Evolutionary conservation across 1,284 basidiomycete species (phyloP), one percentile per base, ranked within the genome.

Genomic region (Malassezia pachydermatis): DNA sequence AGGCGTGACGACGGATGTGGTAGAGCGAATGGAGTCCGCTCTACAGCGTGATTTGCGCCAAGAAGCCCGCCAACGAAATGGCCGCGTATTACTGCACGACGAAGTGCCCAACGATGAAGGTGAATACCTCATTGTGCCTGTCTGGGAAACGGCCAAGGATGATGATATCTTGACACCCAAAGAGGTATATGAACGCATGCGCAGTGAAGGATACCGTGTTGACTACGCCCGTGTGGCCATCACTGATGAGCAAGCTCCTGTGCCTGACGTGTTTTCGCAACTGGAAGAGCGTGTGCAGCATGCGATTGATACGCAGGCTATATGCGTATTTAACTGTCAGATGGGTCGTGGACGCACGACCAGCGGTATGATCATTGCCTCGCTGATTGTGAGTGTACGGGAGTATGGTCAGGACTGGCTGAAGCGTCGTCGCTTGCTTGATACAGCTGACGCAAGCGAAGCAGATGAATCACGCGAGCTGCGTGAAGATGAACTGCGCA

Each of bases 81-180:
- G 90, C 2, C 81, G 87, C 24, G 81, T 99, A 29, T 75, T 99
- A 16, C 55, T 75, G 25, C 94, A 99, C 60, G 94, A 99, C 66
- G 94, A 99, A 74, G 80, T 92, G 16, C 89, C 95, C 72, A 88
- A 89, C 53, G 79, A 85, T 24, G 85, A 88, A 1, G 92, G 92
- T 1, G 79, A 81, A 2, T 98, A 90, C 73, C 80, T 67, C 16
- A 69, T 75, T 14, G 59, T 71, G n/a, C 69, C 69, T 5, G 73
- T 76, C 25, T 94, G 88, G 90, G 88, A 92, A 73, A 81, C 79
- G 5, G 82, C 90, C 22, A 76, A 79, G 2, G 84, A 88, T 51
- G 76, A 79, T 20, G 89, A 98, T 53, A 88, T 98, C 55, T 81
- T 94, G 77, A 99, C 94, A 0, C 92, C 94, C 1, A 77, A 83